Conservation (phyloP, 345 rosid genomes). For the Anastatica hierochuntica region DNA sequence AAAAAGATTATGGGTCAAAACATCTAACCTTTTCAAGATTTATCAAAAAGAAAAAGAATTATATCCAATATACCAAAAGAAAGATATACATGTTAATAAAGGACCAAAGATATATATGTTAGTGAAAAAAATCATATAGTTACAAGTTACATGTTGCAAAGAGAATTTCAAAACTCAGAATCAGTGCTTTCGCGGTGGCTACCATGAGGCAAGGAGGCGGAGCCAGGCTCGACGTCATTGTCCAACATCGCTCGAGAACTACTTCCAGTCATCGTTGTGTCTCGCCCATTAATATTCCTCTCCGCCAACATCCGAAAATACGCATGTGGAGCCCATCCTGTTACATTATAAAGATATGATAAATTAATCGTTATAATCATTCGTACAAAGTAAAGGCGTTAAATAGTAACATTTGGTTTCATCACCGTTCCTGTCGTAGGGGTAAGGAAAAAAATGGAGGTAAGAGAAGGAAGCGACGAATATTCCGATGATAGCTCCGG, state of each 20-base stretch:
- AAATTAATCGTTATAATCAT: not conserved
- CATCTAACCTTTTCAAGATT: too few relatives aligned
- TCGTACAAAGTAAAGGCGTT: too few relatives aligned
- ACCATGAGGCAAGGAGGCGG: not conserved
- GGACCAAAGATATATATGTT: too few relatives aligned
- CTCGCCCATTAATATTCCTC: slow-evolving; percentile 11
- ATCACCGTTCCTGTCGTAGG: slow-evolving; percentile 35
- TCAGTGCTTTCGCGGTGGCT: not conserved
- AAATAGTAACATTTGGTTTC: not conserved
- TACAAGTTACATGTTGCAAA: too few relatives aligned
- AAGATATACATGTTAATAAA: too few relatives aligned
- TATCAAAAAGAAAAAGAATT: too few relatives aligned
- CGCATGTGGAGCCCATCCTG: slow-evolving; percentile 59
- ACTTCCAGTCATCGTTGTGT: slow-evolving; percentile 9
- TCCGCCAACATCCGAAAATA: slow-evolving; percentile 37
- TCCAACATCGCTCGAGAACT: slow-evolving; percentile 21
- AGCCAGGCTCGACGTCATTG: slow-evolving; percentile 16
- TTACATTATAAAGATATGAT: too few relatives aligned
- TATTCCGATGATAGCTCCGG: slow-evolving; percentile 47
- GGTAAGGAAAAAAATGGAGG: slow-evolving; percentile 49
- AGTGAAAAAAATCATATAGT: too few relatives aligned
- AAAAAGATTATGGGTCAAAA: too few relatives aligned
- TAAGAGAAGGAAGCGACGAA: slow-evolving; percentile 38
- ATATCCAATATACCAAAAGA: too few relatives aligned
- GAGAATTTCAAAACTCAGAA: not conserved